phyloP scores from a whole-genome alignment of 129 eudicot species.

The Centaurea solstitialis region DNA sequence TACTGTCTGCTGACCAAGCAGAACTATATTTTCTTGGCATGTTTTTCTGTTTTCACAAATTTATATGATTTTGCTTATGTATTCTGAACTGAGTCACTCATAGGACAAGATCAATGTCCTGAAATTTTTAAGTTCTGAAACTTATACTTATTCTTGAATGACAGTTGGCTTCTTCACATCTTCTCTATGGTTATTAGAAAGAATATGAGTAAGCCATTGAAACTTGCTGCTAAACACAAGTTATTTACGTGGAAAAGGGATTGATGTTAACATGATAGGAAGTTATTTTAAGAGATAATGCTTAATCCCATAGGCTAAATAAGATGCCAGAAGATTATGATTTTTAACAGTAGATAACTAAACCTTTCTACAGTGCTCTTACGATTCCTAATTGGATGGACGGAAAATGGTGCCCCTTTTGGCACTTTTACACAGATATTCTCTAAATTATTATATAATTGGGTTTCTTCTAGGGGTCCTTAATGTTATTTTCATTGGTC shows the following conservation, averaged over 20 bases:
- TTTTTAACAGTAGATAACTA: background rate
- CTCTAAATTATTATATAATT: constrained; percentile 1
- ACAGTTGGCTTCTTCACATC: constrained; percentile 4
- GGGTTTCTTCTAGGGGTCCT: background rate
- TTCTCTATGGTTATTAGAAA: background rate
- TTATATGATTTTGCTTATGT: background rate
- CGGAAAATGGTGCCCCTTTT: background rate
- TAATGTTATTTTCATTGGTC: background rate
- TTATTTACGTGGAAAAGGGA: background rate
- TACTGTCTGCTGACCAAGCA: background rate
- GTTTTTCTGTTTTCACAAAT: background rate
- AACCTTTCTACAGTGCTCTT: background rate
- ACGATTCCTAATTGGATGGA: background rate
- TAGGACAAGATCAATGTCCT: constrained; percentile 10
- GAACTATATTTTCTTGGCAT: background rate
- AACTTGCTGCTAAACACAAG: background rate
- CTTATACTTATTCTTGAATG: background rate
- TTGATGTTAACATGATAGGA: background rate
- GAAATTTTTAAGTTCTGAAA: background rate
- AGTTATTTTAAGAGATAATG: background rate
- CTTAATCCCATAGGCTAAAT: background rate
- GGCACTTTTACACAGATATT: background rate
- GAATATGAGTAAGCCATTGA: background rate
- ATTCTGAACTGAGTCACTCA: background rate
- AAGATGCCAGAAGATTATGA: background rate